Base-by-base conservation (phyloP, 345 rosid genomes). In the Dovyalis caffra region DNA sequence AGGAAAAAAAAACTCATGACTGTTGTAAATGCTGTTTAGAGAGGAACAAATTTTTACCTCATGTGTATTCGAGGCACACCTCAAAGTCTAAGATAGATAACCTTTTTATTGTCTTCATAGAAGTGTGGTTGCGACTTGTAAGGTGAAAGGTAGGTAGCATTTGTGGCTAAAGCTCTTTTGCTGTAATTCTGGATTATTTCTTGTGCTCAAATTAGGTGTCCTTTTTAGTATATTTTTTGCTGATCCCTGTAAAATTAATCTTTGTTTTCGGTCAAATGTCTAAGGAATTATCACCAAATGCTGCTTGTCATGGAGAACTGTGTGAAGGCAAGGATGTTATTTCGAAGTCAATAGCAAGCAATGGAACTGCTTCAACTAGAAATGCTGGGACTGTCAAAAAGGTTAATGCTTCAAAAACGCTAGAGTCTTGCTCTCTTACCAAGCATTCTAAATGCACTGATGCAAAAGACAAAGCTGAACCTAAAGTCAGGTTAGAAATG, bases 341-440 rank as follows among this genome's bases (percentile, higher is more conserved):
- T 64, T 75, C 77, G 45, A 81, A 77, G 61, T 70, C 67, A 68
- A 43, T 65, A 72, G 77, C 34, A 65, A 70, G 56, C 23, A 81
- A 81, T 45, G 83, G 64, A 78, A 76, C 51, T 82, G 73, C 79
- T 34, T 69, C 83, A 71, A 69, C 60, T 33, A 47, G 72, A 64
- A 69, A 72, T 45, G 68, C 74, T 33, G 37, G 68, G 25, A 66
- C 32, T 35, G 3, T 37, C 51, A 29, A 64, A 49, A 76, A 45
- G 23, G 67, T 68, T 69, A 76, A 58, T 65, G 71, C 70, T 77
- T 64, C 77, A 68, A 84, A 78, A 43, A 35, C 11, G 18, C 68
- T 66, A 35, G 83, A 80, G 74, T 61, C 3, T 58, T 67, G 78
- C 72, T 65, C 72, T 68, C 34, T 57, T 38, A 43, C 38, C n/a